Conservation (phyloP, 768 basidiomycete species). For the Boletus rubroflammeus region DNA sequence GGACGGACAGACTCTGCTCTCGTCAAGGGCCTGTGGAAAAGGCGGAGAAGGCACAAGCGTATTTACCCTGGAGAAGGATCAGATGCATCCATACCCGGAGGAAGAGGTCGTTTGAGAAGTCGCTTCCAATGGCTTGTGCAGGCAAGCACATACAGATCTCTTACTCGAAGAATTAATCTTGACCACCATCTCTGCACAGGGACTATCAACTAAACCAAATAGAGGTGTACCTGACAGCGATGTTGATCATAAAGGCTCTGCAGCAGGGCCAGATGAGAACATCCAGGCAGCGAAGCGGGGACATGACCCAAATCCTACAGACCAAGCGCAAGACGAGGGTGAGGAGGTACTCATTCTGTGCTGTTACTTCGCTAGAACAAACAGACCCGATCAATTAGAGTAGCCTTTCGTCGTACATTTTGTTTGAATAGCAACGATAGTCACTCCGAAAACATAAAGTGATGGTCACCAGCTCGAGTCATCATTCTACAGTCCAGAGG, state of each 20-base stretch:
- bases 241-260: neutral
- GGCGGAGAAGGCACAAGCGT: constrained; percentile 1
- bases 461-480: neutral
- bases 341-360: constrained; percentile 23
- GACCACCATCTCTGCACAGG: constrained; percentile 7
- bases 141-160: constrained; percentile 1
- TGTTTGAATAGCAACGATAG: neutral
- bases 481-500: neutral
- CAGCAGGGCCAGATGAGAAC: neutral
- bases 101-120: constrained; percentile 3
- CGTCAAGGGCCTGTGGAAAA: constrained; percentile 15
- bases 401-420: no score
- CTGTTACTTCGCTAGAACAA: constrained; percentile 26
- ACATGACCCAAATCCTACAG: neutral
- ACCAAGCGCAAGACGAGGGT: constrained; percentile 10
- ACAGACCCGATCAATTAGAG: constrained; percentile 5
- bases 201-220: neutral
- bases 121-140: constrained; percentile 16
- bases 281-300: neutral
- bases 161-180: neutral
- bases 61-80: neutral
- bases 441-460: neutral
- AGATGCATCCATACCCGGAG: neutral
- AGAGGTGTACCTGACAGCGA: neutral
- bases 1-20: neutral